Evolutionary conservation across 768 basidiomycete species (phyloP), one percentile per base, ranked within the genome.

Genomic region (Russula lepida): DNA sequence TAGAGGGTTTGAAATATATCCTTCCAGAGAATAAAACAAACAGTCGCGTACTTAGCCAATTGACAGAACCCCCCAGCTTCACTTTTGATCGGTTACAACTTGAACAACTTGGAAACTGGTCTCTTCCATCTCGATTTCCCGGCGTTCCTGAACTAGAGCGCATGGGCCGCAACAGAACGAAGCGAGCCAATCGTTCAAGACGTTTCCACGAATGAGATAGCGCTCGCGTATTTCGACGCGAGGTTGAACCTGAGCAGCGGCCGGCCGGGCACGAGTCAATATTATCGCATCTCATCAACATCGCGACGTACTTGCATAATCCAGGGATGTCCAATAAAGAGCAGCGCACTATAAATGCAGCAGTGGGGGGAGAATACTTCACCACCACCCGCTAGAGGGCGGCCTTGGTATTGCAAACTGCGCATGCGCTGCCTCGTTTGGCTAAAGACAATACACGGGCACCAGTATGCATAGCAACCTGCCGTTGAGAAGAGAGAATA

Each of bases 81-180:
- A 37, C 35, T 37, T 37, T 37, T 37, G 13, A 17, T 5, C 15
- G n/a, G n/a, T n/a, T n/a, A n/a, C n/a, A 17, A 37, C 15, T 37
- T 37, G 15, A 17, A 17, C 35, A 37, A 37, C 35, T 37, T 17
- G 15, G 35, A 70, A 67, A 60, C 73, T 75, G 62, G 69, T 68
- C 67, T 81, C 79, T 65, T 81, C 80, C 56, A 77, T 65, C 66
- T 76, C 75, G 6, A 82, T 64, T 61, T 83, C 80, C 27, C 74
- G 72, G 32, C 72, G 71, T 61, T 79, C 79, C 67, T 83, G 81
- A 0, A 73, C 73, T 44, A 82, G 76, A 21, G 74, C 72, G 67
- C 82, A 83, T 13, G 79, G 71, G 0, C 64, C 63, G 66, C 81
- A 82, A 56, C 71, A 81, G n/a, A 67, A 74, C 0, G 77, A 66